These are phyloP conservation scores for Nicotiana benthamiana DNA, from an alignment of 257 asterid species.

Conservation along the genomic window DNA sequence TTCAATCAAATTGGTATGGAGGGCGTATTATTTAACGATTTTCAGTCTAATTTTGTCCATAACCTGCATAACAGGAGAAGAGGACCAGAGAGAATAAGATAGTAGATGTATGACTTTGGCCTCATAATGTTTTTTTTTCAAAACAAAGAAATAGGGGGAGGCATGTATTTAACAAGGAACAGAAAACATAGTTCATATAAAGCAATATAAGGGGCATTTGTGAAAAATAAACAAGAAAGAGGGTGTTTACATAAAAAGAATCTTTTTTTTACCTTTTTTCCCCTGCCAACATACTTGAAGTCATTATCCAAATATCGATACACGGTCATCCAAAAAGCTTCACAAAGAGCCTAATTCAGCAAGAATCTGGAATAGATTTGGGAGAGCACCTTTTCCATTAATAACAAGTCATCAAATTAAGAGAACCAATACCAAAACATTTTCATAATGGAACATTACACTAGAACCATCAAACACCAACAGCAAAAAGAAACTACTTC, in stretches of 20 bases:
- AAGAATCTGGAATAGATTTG: background rate
- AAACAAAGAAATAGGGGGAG: background rate
- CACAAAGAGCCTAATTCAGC: conserved; percentile 5
- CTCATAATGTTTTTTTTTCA: background rate
- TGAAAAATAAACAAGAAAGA: background rate
- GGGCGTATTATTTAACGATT: background rate
- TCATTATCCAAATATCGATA: conserved; percentile 53
- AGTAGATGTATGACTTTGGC: background rate
- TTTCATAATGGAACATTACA: background rate
- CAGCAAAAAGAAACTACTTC: background rate
- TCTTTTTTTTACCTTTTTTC: conserved; percentile 64
- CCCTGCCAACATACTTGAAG: conserved; percentile 79
- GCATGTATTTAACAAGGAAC: background rate
- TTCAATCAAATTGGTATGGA: too few species aligned
- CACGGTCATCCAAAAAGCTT: conserved; percentile 55
- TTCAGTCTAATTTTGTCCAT: background rate
- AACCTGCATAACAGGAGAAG: background rate
- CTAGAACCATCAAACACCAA: background rate
- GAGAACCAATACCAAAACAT: background rate
- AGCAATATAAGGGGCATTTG: background rate
- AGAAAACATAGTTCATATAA: background rate
- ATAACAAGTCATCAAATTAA: background rate
- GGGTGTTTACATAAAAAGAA: background rate
- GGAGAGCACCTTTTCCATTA: background rate
- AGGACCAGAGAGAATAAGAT: background rate